Conservation (phyloP, 495 filamentous ascomycete species). For the Penicillium pulvis region DNA sequence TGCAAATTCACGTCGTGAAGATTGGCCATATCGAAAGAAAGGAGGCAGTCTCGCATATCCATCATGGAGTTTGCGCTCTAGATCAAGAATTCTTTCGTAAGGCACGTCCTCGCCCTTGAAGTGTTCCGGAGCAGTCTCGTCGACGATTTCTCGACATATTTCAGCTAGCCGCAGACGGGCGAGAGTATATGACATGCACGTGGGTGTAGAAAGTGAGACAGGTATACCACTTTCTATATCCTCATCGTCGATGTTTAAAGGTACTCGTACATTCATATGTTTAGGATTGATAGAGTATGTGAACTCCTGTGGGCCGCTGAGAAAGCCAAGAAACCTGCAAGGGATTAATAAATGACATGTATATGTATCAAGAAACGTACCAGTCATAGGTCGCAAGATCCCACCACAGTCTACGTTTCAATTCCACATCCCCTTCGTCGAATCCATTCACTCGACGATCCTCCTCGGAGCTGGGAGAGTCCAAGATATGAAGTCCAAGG, state of each 20-base stretch:
- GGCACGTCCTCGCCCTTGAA: slow-evolving; percentile 32
- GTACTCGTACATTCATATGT: slow-evolving; percentile 46
- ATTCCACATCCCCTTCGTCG: slow-evolving; percentile 34
- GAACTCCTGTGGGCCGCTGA: slow-evolving; percentile 53
- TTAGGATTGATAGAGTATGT: slow-evolving; percentile 47
- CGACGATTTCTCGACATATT: slow-evolving; percentile 45
- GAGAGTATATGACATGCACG: slow-evolving; percentile 47
- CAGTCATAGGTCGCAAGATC: slow-evolving; percentile 49
- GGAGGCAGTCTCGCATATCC: slow-evolving; percentile 24
- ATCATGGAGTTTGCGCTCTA: slow-evolving; percentile 40
- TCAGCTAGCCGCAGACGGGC: slow-evolving; percentile 42
- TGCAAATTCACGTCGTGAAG: slow-evolving; percentile 33
- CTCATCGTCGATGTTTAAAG: slow-evolving; percentile 35
- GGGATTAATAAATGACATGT: slow-evolving; percentile 1
- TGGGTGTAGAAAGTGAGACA: slow-evolving; percentile 31
- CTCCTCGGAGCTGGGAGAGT: slow-evolving; percentile 24
- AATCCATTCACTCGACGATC: slow-evolving; percentile 15
- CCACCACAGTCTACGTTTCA: slow-evolving; percentile 51
- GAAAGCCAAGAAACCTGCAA: slow-evolving; percentile 35
- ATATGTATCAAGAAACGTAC: slow-evolving; percentile 22
- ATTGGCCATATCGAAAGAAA: slow-evolving; percentile 41
- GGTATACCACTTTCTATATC: slow-evolving; percentile 11
- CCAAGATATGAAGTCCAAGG: slow-evolving; percentile 50
- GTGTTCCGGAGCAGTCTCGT: slow-evolving; percentile 33
- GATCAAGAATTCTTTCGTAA: slow-evolving; percentile 39